Evolutionary conservation across 2,329 filamentous ascomycete genomes (phyloP), one percentile per base, ranked within the genome.

Genomic region (Didymella pinodella): DNA sequence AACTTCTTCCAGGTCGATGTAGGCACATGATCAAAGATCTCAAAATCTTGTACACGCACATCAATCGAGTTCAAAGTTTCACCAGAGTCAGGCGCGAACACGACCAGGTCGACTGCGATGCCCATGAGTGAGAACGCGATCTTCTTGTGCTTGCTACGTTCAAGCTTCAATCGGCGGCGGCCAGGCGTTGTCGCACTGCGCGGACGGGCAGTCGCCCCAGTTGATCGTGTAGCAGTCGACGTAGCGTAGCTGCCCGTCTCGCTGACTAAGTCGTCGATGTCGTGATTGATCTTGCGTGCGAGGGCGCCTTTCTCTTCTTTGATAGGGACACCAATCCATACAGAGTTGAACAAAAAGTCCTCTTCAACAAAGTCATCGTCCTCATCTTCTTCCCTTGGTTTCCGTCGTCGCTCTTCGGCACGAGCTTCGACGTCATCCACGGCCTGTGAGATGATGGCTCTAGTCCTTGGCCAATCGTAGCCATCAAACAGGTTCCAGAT

Each of bases 1-100:
- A 99, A 99, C 75, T 97, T 99, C 77, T 91, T 96, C 96, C 96
- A 99, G 0, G 94, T 97, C 3, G 95, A 99, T 0, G 92, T 94
- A 1, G 93, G 92, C 2, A 99, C 86, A 72, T 97, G 92, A 75
- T 99, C 95, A 62, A 95, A 97, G 16, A 99, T 88, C 66, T 97
- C 93, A 12, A 99, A 82, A 57, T 95, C 90, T 38, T 87, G 85
- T 11, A 99, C 83, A 8, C 92, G 88, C 32, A 98, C 81, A 75
- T 97, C 92, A 36, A 98, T 82, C 20, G 93, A 96, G 75, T 89
- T 96, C 72, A 96, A 86, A 0, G 92, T 95, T 75, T 97, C 93
- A 1, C 88, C 90, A 18, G 86, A 87, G 3, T 83, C 86, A 0
- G 90, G 86, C 7, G 93, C 90, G 70, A 94, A 97, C 0, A 90